Evolutionary conservation across 176 grass and related monocot genomes (phyloP), one percentile per base, ranked within the genome.

Genomic region (Triticum timopheevii): DNA sequence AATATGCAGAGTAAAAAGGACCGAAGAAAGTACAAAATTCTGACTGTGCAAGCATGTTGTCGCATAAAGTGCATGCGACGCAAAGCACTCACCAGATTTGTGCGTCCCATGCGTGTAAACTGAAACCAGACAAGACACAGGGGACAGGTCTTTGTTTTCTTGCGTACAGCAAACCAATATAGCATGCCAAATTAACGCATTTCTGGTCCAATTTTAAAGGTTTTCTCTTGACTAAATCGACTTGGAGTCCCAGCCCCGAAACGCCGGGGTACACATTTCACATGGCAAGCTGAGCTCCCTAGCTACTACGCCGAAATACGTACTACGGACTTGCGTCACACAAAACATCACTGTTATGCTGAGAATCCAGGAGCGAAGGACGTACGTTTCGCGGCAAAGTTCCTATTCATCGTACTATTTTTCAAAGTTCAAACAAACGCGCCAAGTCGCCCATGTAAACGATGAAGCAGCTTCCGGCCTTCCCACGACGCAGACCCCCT

Each of bases 401-500:
- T 67, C 78, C 30, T 44, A 13, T 47, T 33, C 50, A 6, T 44
- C 42, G 10, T 44, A 16, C 16, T 35, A 6, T 73, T 80, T 80
- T 74, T 73, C 81, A 84, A 84, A 73, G 17, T 69, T 69, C 66
- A 69, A 69, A 69, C 33, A 22, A 13, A 10, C 56, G 67, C 56
- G 75, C 82, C 66, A 73, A 80, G 67, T 85, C 44, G 68, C 22
- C 64, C 28, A 54, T 84, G 64, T 82, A 82, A 86, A 86, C 78
- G 64, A 85, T 65, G 54, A 70, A 61, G 73, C 78, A 86, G 76
- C 81, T 84, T 73, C 52, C n/a, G 27, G 65, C 66, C 66, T 10
- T 44, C 17, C n/a, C 47, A 59, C 47, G 7, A 38, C 3, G 40
- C 59, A 42, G n/a, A 7, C 1, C n/a, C 10, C 31, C 70, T 69